A percentile compares a stretch with the other conserved stretches of the same genome.
Evolutionary conservation across 306 rosid genomes (phyloP).

Genomic region (Trichosanthes cucumerina): DNA sequence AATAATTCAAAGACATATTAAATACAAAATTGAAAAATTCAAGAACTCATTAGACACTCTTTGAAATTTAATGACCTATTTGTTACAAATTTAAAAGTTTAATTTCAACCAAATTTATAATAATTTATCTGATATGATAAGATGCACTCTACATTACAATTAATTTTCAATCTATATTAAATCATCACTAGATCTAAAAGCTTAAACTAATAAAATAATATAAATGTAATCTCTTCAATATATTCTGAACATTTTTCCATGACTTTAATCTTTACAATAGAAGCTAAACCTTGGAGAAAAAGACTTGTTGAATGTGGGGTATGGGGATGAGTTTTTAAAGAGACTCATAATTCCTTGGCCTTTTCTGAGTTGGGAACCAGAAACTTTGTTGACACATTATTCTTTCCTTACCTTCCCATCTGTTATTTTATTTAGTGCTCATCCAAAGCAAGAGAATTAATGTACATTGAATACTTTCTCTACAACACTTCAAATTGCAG

Average conservation of each 20-base stretch:
- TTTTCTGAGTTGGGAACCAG: neutral
- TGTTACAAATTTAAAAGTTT: no score
- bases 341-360: neutral
- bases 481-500: neutral
- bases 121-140: no score
- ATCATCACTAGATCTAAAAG: no score
- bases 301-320: neutral
- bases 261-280: neutral
- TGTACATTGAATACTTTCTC: neutral
- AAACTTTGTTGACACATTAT: neutral
- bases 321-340: neutral
- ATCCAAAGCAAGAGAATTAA: neutral
- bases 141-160: no score
- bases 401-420: constrained; percentile 1
- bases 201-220: no score
- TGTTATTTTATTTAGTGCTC: neutral
- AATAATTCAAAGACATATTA: no score
- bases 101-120: no score
- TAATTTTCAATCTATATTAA: no score
- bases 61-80: no score
- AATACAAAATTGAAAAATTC: no score
- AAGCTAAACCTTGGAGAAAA: neutral
- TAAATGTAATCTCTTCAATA: neutral
- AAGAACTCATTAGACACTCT: no score
- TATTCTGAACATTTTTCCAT: neutral